These are phyloP conservation scores for Vitis rupestris DNA, from an alignment of 164 flowering plant species.

Conservation along the genomic window DNA sequence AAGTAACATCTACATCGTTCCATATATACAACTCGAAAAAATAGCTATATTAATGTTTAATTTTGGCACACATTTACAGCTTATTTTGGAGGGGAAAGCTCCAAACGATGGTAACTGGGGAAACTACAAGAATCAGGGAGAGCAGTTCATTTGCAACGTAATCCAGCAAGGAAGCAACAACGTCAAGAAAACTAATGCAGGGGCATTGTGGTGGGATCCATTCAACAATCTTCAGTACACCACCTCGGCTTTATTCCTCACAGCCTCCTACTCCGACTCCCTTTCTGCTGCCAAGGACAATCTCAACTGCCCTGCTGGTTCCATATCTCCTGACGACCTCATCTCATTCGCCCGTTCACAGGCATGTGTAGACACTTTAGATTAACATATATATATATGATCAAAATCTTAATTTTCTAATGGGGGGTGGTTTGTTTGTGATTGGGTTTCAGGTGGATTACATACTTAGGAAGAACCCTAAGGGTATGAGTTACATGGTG, in stretches of 20 bases:
- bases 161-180: slow-evolving; percentile 46
- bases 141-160: slow-evolving; percentile 49
- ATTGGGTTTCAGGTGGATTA: slow-evolving; percentile 43
- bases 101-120: slow-evolving; percentile 15
- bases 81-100: slow-evolving; percentile 34
- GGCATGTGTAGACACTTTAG: slow-evolving; percentile 20
- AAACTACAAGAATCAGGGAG: slow-evolving; percentile 37
- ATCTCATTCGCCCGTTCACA: slow-evolving; percentile 36
- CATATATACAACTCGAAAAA: no score
- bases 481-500: slow-evolving; percentile 59
- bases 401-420: no score
- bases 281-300: slow-evolving; percentile 10
- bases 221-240: slow-evolving; percentile 52
- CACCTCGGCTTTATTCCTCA: slow-evolving; percentile 35
- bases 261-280: slow-evolving; percentile 36
- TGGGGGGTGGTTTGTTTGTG: not conserved
- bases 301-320: slow-evolving; percentile 36
- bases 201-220: slow-evolving; percentile 33
- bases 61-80: slow-evolving; percentile 14
- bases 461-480: slow-evolving; percentile 58
- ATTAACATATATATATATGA: no score
- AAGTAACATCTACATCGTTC: not conserved
- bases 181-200: slow-evolving; percentile 38
- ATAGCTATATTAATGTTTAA: not conserved
- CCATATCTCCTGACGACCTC: slow-evolving; percentile 26